Evolutionary conservation across 345 rosid species (phyloP).

Genomic region (Melaleuca quinquenervia): DNA sequence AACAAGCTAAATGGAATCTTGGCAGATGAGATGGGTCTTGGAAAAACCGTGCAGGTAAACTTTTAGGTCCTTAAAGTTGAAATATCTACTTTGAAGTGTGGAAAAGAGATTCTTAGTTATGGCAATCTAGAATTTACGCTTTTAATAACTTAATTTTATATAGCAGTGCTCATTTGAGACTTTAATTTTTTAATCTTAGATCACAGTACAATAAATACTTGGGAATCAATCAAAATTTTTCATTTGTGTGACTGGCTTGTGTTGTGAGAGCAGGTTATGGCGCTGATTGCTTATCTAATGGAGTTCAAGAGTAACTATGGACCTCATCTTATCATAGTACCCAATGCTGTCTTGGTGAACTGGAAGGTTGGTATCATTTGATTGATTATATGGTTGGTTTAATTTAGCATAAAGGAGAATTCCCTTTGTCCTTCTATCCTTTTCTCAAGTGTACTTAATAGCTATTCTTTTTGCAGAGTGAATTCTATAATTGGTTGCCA

Average conservation of each 20-base stretch:
- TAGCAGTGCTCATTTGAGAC: background rate
- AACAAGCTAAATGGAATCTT: conserved; percentile 97
- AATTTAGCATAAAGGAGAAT: background rate
- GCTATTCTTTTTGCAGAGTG: conserved; percentile 59
- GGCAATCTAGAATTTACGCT: background rate
- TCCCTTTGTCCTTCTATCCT: background rate
- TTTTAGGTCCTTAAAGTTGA: background rate
- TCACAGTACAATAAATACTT: background rate
- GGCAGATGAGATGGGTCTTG: conserved; percentile 99
- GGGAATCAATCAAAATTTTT: background rate
- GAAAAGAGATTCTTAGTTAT: background rate
- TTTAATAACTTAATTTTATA: background rate
- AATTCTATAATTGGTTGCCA: conserved; percentile 93
- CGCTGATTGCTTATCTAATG: conserved; percentile 98
- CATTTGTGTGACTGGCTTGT: conserved; percentile 4
- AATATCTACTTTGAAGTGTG: background rate
- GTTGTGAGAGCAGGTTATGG: conserved; percentile 67
- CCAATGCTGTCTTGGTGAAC: conserved; percentile 95
- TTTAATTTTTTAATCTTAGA: background rate
- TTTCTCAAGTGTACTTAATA: conserved; percentile 1
- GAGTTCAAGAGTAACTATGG: conserved; percentile 99
- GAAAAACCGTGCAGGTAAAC: conserved; percentile 97
- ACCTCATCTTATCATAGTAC: conserved; percentile 99
- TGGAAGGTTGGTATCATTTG: conserved; percentile 77
- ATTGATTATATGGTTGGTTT: background rate